Base-by-base conservation (phyloP, 139 green algal genomes). In the Pleodorina starrii region DNA sequence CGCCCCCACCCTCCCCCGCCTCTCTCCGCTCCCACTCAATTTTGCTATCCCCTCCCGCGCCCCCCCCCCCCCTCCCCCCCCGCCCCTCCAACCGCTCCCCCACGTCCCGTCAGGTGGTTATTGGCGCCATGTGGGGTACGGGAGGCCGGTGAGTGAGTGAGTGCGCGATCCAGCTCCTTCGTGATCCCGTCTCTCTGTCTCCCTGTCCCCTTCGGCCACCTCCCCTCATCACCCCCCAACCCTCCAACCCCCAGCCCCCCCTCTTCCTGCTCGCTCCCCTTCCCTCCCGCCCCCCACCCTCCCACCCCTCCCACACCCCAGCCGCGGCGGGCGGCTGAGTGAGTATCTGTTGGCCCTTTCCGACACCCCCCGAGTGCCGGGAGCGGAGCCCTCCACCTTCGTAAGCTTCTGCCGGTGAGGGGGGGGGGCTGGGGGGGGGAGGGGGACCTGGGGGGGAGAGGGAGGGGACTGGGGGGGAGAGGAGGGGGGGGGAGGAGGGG, bases 281-380 rank as follows among this genome's bases (percentile, higher is more conserved):
- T 35, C 23, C 57, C 57, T 32, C 57, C 12, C 57, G 5, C 29
- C 23, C 19, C 21, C 12, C 57, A n/a, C 57, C 57, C 29, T n/a
- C 57, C 57, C 19, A 69, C 57, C 57, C 57, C 57, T 42, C 29
- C 29, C 44, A n/a, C n/a, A n/a, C n/a, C 12, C 10, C 79, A 86
- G 79, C 4, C 79, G 69, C 23, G 91, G 86, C 10, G 84, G 84
- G 17, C 68, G 81, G 27, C 38, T 90, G 36, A 91, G 95, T 6
- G 84, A 97, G 90, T 98, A 92, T 84, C 94, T 98, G 42, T 76
- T 98, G 48, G 96, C 89, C 2, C 91, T 98, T 40, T 84, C 90
- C 1, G 92, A 96, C n/a, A 71, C 54, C 29, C 60, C 69, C 16
- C 75, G 72, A 4, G 77, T 74, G 46, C 35, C 17, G 10, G 78